A percentile compares a stretch with the other conserved stretches of the same genome.
Conservation (phyloP, 2,329 filamentous ascomycete genomes). For the Cercospora sojina region DNA sequence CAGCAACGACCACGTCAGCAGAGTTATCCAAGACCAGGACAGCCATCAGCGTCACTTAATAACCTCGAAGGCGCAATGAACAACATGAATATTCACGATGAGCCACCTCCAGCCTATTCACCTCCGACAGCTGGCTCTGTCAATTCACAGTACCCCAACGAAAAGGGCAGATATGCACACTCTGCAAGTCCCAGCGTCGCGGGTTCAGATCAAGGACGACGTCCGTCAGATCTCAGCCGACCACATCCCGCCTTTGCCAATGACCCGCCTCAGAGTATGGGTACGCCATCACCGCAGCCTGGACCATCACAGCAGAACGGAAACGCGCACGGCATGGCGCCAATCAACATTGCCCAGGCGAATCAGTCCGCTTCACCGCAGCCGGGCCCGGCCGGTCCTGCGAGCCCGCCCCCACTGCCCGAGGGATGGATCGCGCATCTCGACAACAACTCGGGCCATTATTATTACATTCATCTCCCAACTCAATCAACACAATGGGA, state of each 20-base stretch:
- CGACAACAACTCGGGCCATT: conserved; percentile 92
- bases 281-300: conserved; percentile 46
- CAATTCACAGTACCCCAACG: conserved; percentile 66
- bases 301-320: conserved; percentile 42
- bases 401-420: conserved; percentile 86
- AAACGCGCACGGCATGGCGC: conserved; percentile 38
- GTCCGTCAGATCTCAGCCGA: conserved; percentile 45
- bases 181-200: conserved; percentile 33
- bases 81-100: conserved; percentile 74
- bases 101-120: conserved; percentile 93
- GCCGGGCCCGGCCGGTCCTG: conserved; percentile 55
- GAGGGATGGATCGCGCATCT: conserved; percentile 98
- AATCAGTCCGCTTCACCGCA: conserved; percentile 29
- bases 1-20: conserved; percentile 20
- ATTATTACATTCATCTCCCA: conserved; percentile 96
- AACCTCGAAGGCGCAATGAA: conserved; percentile 80
- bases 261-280: conserved; percentile 53
- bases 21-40: conserved; percentile 42
- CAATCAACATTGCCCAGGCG: conserved; percentile 43
- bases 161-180: conserved; percentile 64
- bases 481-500: conserved; percentile 98
- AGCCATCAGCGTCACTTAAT: conserved; percentile 42
- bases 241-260: conserved; percentile 91
- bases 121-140: conserved; percentile 43
- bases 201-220: conserved; percentile 29